Conservation (phyloP, 1,284 basidiomycete species). For the Coniophora puteana region DNA sequence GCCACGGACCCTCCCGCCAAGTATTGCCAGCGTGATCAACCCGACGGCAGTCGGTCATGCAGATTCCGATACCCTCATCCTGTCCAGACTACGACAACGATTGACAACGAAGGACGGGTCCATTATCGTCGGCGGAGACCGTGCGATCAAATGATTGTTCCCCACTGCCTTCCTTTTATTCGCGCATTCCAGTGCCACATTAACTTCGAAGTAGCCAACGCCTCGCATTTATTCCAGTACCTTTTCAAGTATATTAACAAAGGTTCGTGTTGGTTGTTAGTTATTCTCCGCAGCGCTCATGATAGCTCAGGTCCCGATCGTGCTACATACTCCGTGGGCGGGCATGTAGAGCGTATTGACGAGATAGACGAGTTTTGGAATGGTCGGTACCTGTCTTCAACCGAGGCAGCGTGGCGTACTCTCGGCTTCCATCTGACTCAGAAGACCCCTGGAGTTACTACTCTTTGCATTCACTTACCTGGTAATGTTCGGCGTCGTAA, state of each 20-base stretch:
- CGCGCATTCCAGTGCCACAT: constrained; percentile 31
- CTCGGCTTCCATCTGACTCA: constrained; percentile 27
- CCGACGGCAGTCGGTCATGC: constrained; percentile 14
- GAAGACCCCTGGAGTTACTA: constrained; percentile 29
- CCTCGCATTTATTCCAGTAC: constrained; percentile 35
- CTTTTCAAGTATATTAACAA: constrained; percentile 39
- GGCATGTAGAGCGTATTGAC: constrained; percentile 21
- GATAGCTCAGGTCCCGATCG: too few species aligned
- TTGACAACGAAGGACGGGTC: constrained; percentile 21
- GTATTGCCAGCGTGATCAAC: constrained; percentile 12
- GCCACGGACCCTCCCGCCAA: constrained; percentile 1
- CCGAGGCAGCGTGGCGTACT: constrained; percentile 33
- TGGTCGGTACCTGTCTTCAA: constrained; percentile 29
- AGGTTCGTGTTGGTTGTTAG: too few species aligned
- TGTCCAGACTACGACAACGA: constrained; percentile 17
- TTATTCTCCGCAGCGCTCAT: too few species aligned
- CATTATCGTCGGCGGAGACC: constrained; percentile 20
- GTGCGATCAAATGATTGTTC: constrained; percentile 28
- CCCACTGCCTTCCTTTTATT: constrained; percentile 27
- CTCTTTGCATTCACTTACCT: constrained; percentile 28
- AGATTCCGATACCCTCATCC: constrained; percentile 28
- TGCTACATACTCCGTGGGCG: too few species aligned
- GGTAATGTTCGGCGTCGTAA: constrained; percentile 12
- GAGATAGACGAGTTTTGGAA: constrained; percentile 32
- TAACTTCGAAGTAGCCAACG: constrained; percentile 31